Conservation (phyloP, 257 asterid genomes). For the Solanum chilense region DNA sequence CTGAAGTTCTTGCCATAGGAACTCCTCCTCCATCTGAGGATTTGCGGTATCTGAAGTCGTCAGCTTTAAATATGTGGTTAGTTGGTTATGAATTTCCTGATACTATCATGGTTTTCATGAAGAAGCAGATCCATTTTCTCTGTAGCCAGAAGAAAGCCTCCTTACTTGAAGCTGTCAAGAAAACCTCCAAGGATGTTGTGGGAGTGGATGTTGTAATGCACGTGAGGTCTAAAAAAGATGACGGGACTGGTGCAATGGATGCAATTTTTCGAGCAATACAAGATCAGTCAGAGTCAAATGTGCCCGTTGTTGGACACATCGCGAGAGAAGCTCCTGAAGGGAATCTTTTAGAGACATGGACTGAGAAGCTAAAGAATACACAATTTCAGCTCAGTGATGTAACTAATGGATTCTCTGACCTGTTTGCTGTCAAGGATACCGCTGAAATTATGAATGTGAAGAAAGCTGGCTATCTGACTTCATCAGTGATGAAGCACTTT, state of each 20-base stretch:
- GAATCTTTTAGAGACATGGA: slow-evolving; percentile 15
- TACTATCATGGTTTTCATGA: slow-evolving; percentile 22
- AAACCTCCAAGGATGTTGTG: slow-evolving; percentile 7
- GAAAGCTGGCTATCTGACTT: slow-evolving; percentile 20
- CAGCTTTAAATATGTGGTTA: slow-evolving; percentile 18
- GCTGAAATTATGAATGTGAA: slow-evolving; percentile 18
- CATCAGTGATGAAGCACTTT: slow-evolving; percentile 19
- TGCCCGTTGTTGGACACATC: slow-evolving; percentile 13
- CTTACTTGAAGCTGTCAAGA: slow-evolving; percentile 14
- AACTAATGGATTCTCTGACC: slow-evolving; percentile 14
- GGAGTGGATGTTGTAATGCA: slow-evolving; percentile 19
- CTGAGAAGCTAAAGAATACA: slow-evolving; percentile 6
- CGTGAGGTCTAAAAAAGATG: slow-evolving; percentile 9
- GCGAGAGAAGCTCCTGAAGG: slow-evolving; percentile 23
- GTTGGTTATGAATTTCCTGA: slow-evolving; percentile 18
- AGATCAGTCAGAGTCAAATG: slow-evolving; percentile 3
- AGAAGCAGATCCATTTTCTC: slow-evolving; percentile 18
- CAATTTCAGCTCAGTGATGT: slow-evolving; percentile 14
- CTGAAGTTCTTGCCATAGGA: slow-evolving; percentile 33
- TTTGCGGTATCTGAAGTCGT: slow-evolving; percentile 33
- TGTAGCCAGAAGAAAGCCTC: slow-evolving; percentile 21
- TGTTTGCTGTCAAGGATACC: slow-evolving; percentile 18
- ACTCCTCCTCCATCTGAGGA: slow-evolving; percentile 52
- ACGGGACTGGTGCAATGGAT: slow-evolving; percentile 11
- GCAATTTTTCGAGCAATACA: slow-evolving; percentile 8